phyloP scores from a whole-genome alignment of 148 eudicot species.

The Dysphania ambrosioides region DNA sequence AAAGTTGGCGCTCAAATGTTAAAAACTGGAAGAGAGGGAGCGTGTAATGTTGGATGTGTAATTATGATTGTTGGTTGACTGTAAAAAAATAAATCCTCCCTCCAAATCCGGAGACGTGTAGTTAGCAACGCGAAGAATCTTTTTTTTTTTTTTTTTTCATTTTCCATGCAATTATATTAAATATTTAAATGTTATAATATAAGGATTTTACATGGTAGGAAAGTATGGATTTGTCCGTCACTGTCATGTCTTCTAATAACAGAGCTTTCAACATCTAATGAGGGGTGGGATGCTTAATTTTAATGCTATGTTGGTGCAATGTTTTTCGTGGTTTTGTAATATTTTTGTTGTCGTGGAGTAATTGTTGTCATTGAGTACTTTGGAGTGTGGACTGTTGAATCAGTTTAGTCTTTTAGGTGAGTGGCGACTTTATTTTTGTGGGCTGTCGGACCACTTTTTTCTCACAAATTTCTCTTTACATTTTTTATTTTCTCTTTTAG shows the following conservation, averaged over 20 bases:
- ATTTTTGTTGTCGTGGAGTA: too few relatives aligned
- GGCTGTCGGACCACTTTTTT: too few relatives aligned
- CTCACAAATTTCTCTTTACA: too few relatives aligned
- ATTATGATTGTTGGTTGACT: background rate
- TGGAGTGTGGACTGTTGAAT: conserved; percentile 1
- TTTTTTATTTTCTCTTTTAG: too few relatives aligned
- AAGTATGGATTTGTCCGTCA: background rate
- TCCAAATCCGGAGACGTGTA: background rate
- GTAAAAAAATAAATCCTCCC: background rate
- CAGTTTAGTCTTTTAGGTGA: too few relatives aligned
- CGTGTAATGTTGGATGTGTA: background rate
- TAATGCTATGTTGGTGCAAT: background rate
- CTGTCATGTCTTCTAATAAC: background rate
- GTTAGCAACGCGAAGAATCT: background rate
- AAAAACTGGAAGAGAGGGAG: conserved; percentile 13
- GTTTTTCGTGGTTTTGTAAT: background rate
- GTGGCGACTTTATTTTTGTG: too few relatives aligned
- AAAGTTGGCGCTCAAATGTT: conserved; percentile 35
- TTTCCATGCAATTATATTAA: background rate
- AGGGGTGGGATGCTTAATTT: too few relatives aligned
- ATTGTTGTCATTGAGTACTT: background rate
- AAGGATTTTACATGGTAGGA: background rate
- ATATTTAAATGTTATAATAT: background rate
- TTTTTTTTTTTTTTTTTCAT: background rate
- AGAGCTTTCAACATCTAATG: background rate